Evolutionary conservation across 2,329 filamentous ascomycete genomes (phyloP), one percentile per base, ranked within the genome.

Genomic region (Dothideomycetes sp.): DNA sequence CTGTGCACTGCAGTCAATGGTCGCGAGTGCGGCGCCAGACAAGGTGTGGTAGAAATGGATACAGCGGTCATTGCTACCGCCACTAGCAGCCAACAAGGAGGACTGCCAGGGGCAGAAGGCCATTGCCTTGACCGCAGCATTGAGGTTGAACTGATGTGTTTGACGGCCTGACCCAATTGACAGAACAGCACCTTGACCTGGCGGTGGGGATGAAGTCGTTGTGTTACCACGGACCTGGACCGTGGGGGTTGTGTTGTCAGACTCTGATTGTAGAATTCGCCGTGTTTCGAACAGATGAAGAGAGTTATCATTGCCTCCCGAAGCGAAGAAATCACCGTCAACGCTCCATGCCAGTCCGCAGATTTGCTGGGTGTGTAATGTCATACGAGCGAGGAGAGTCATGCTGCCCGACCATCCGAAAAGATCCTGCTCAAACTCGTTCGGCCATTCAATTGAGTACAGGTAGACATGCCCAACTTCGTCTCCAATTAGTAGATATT

Each of bases 31-130:
- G 2, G 85, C 78, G 4, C 89, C 91, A 0, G 87, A 88, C 15
- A 73, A 72, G 1, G 85, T 83, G 60, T 96, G 88, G 61, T 83
- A 95, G 66, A 98, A 98, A 63, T 94, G 88, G 44, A 98, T 94
- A 59, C 86, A 86, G 52, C 86, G 85, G 64, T 98, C 89, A 54
- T 93, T 94, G 32, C 84, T 89, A 17, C 91, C 91, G 27, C 91
- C 89, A 3, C 91, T 87, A 1, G 89, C 93, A 11, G 91, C 91
- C 27, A 98, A 64, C 4, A 98, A 71, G 3, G 82, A 83, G 17
- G 83, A 76, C 43, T 89, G 83, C 89, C 88, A 98, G 0, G 91
- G 89, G 48, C 89, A 94, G 62, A 96, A 96, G 2, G 91, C 87
- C 51, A 96, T 91, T 22, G 91, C 91, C 62, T 98, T 98, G 50